These are phyloP conservation scores for Fabrea salina DNA, from an alignment of 169 alveolate genomes.

Conservation along the genomic window DNA sequence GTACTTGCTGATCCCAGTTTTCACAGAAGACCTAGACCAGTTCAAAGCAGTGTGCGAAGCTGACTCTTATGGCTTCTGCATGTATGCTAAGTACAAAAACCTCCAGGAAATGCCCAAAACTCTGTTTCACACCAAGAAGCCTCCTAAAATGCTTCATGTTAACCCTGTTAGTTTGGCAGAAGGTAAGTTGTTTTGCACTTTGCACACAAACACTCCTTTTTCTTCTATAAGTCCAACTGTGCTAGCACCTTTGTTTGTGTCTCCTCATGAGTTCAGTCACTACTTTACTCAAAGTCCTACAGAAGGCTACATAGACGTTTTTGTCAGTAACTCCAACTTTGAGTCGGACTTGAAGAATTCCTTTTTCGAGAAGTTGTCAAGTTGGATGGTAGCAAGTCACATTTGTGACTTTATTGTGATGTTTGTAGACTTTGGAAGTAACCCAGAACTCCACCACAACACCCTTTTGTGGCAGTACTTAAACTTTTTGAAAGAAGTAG, in stretches of 20 bases:
- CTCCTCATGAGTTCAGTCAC: background rate
- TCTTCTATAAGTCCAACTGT: background rate
- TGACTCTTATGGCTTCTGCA: background rate
- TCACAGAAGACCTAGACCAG: background rate
- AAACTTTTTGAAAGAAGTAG: background rate
- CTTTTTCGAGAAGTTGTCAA: background rate
- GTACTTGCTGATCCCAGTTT: background rate
- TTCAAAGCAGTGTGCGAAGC: background rate
- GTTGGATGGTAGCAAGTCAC: background rate
- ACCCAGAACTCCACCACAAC: conserved; percentile 11
- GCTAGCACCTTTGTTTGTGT: background rate
- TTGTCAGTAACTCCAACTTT: background rate
- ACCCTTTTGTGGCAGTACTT: background rate
- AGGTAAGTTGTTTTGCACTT: background rate
- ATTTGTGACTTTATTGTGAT: background rate
- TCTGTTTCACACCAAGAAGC: background rate
- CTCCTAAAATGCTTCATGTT: background rate
- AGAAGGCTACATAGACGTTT: background rate
- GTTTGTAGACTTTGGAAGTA: background rate
- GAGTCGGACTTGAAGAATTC: background rate
- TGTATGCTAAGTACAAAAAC: background rate
- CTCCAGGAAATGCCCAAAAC: background rate
- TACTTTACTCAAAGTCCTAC: background rate
- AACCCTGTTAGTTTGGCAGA: background rate
- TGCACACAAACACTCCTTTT: background rate